Evolutionary conservation across 2,329 filamentous ascomycete species (phyloP).

Genomic region (Botrytis fragariae): DNA sequence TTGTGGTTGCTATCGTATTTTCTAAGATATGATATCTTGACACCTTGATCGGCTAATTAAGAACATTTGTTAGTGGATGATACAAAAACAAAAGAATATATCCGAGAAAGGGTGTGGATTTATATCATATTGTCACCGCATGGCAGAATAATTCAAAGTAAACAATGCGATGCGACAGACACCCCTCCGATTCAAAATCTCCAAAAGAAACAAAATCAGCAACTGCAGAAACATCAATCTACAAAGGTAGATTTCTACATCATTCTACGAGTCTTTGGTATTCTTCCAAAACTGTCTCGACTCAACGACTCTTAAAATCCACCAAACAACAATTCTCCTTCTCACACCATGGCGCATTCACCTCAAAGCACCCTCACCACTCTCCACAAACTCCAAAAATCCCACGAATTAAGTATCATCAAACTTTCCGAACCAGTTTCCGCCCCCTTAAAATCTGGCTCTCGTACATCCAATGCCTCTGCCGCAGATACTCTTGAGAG

Average conservation of each 20-base stretch:
- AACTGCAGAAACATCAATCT: not conserved
- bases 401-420: constrained; percentile 69
- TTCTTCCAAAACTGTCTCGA: not conserved
- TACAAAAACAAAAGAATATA: not conserved
- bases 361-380: constrained; percentile 45
- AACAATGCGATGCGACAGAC: constrained; percentile 25
- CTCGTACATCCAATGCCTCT: constrained; percentile 70
- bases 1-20: constrained; percentile 9
- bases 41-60: not conserved
- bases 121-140: not conserved
- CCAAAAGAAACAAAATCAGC: not conserved
- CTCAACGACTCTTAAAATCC: not conserved
- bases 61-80: not conserved
- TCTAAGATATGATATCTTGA: not conserved
- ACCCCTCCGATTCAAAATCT: not conserved
- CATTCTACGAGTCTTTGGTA: not conserved
- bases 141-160: constrained; percentile 22
- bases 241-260: not conserved
- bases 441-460: constrained; percentile 47
- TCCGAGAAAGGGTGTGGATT: not conserved
- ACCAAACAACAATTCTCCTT: not conserved
- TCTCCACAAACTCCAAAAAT: constrained; percentile 53
- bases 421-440: constrained; percentile 73
- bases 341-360: constrained; percentile 28
- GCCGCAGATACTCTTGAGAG: constrained; percentile 57